Evolutionary conservation across 1,284 basidiomycete species (phyloP).

Genomic region (Spongispora temasekensis): DNA sequence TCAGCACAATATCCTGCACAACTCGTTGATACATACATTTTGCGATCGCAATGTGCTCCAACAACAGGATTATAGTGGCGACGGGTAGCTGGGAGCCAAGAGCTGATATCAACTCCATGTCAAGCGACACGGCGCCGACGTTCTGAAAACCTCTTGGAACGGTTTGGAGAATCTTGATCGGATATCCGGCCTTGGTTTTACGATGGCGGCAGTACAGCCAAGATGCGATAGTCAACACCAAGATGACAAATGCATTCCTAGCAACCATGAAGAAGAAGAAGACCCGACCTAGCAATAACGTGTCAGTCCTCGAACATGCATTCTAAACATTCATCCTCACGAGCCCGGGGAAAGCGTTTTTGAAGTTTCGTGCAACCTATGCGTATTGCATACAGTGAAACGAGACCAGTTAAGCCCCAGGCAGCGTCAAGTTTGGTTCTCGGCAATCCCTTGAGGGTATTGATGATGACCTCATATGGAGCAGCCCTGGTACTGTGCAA

Average conservation of each 20-base stretch:
- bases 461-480: constrained; percentile 89
- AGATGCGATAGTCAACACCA: constrained; percentile 82
- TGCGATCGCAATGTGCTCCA: constrained; percentile 97
- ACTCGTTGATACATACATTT: constrained; percentile 57
- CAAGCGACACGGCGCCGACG: constrained; percentile 73
- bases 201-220: constrained; percentile 80
- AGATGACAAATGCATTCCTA: constrained; percentile 86
- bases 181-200: constrained; percentile 61
- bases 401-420: constrained; percentile 81
- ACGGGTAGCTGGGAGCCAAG: constrained; percentile 84
- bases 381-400: constrained; percentile 77
- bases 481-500: constrained; percentile 71
- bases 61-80: constrained; percentile 90
- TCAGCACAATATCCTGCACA: constrained; percentile 12
- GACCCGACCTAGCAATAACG: constrained; percentile 49
- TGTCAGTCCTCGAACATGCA: constrained; percentile 1
- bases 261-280: constrained; percentile 88
- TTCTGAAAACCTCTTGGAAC: constrained; percentile 86
- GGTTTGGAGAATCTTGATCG: constrained; percentile 82
- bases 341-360: constrained; percentile 66
- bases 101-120: constrained; percentile 62
- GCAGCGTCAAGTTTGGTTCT: constrained; percentile 82
- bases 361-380: constrained; percentile 60
- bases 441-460: constrained; percentile 85
- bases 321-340: constrained; percentile 41